Evolutionary conservation across 2,329 filamentous ascomycete genomes (phyloP).

Genomic region (Coniochaeta sp.): DNA sequence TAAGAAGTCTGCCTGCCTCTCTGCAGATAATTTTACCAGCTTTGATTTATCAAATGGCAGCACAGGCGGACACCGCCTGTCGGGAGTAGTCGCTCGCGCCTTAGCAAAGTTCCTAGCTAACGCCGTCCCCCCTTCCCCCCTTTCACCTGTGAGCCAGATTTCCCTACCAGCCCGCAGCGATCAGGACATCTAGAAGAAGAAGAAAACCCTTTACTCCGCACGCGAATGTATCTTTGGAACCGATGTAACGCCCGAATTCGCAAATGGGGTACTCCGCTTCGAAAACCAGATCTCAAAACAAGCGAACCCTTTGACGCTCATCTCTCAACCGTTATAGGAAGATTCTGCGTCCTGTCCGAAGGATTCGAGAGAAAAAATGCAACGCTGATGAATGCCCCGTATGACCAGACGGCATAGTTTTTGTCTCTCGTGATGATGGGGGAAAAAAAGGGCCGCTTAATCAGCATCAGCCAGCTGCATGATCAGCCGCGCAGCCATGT

Average conservation of each 20-base stretch:
- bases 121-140: neutral
- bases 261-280: neutral
- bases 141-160: neutral
- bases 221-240: neutral
- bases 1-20: neutral
- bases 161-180: neutral
- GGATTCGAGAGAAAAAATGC: no score
- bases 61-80: neutral
- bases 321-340: neutral
- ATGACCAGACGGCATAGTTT: no score
- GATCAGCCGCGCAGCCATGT: constrained; percentile 86
- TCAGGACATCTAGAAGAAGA: neutral
- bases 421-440: no score
- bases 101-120: neutral
- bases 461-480: constrained; percentile 81
- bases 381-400: neutral
- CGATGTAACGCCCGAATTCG: neutral
- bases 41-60: neutral
- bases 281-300: neutral
- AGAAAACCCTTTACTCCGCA: neutral
- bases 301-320: neutral
- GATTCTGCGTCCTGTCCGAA: neutral
- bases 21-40: neutral
- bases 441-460: no score
- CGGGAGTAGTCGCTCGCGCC: neutral